Conservation (phyloP, 306 rosid genomes). For the Clitoria ternatea region DNA sequence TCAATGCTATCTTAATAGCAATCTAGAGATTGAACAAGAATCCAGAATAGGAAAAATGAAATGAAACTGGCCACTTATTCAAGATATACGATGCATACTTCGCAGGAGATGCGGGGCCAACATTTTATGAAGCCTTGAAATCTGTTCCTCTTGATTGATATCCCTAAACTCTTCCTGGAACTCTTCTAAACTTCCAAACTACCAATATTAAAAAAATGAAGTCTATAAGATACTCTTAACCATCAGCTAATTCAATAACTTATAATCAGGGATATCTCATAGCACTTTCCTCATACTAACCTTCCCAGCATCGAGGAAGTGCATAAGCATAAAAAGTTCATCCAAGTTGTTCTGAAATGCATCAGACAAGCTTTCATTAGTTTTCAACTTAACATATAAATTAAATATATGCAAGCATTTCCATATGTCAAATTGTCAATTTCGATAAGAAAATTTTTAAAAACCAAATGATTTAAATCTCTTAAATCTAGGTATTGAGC, state of each 20-base stretch:
- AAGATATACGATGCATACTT: slow-evolving; percentile 55
- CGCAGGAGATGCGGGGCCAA: slow-evolving; percentile 96
- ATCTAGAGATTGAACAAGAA: neutral
- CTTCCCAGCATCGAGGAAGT: slow-evolving; percentile 99
- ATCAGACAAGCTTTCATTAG: slow-evolving; percentile 31
- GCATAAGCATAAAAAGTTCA: slow-evolving; percentile 99
- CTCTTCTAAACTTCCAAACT: slow-evolving; percentile 97
- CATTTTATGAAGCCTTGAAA: slow-evolving; percentile 95
- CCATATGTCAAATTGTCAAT: slow-evolving; percentile 18
- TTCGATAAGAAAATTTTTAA: slow-evolving; percentile 16
- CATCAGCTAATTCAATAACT: slow-evolving; percentile 23
- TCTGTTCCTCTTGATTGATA: slow-evolving; percentile 97
- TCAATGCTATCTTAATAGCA: neutral
- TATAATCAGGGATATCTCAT: slow-evolving; percentile 14
- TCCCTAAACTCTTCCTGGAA: slow-evolving; percentile 97
- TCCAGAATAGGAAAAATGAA: slow-evolving; percentile 13
- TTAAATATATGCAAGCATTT: slow-evolving; percentile 6
- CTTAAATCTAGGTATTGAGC: too few relatives aligned
- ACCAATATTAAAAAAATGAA: slow-evolving; percentile 26
- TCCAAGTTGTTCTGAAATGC: slow-evolving; percentile 90
- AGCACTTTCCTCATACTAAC: slow-evolving; percentile 47
- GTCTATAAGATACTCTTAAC: slow-evolving; percentile 16
- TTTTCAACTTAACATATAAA: slow-evolving; percentile 27
- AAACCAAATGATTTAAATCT: too few relatives aligned
- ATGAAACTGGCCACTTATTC: slow-evolving; percentile 3